Evolutionary conservation across 768 basidiomycete genomes (phyloP), one percentile per base, ranked within the genome.

Genomic region (Pleurotus platypus): DNA sequence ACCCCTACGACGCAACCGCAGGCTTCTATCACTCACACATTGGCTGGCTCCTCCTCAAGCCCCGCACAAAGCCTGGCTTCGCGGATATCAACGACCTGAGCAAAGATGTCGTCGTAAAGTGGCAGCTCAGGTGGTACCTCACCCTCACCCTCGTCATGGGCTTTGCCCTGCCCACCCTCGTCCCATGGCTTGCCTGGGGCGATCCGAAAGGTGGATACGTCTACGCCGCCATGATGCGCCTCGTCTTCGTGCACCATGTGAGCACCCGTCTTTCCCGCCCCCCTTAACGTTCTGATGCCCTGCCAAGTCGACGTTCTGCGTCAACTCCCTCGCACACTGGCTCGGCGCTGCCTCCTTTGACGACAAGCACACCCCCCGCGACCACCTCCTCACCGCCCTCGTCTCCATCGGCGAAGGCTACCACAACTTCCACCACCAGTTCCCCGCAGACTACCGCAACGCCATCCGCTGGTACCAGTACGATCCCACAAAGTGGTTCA

Each of bases 301-400:
- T 88, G 58, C 85, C 84, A 61, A 92, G 89, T 95, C 93, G 1
- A 98, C 94, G 0, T 96, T 96, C 78, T 95, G 93, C 65, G 94
- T 97, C 69, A 98, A 96, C 74, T 97, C 94, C 1, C 85, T 98
- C 27, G 94, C 94, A 13, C 94, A 98, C 72, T 97, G 92, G 92
- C 85, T 98, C 59, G 94, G 94, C 49, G 93, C 89, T 58, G 72
- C 85, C 4, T 86, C 89, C 24, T 90, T 89, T 66, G 88, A 90
- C 69, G 86, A 88, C 79, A 90, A 89, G 72, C 88, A 90, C 70
- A 85, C 88, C 4, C 94, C 94, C 15, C 81, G 88, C 53, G 92
- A 95, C 71, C 93, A 94, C 72, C 68, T 93, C 61, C 68, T 94
- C 67, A 95, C 93, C 27, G 94, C 94, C 2, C 75, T 96, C 26